phyloP scores from a whole-genome alignment of 108 stramenopile genomes.

The Cyclostephanos tholiformis region DNA sequence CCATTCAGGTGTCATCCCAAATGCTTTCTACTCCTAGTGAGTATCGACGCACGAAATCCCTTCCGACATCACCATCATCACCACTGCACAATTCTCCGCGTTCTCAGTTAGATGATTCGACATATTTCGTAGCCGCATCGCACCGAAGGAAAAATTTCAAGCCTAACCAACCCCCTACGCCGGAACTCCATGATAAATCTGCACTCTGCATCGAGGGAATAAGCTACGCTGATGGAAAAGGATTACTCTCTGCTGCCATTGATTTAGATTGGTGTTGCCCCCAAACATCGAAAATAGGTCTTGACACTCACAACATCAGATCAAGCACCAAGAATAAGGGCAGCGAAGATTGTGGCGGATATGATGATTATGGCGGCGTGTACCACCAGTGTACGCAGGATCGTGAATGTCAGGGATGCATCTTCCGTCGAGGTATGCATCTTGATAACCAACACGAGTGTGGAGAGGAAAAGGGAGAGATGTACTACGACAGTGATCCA shows the following conservation, averaged over 20 bases:
- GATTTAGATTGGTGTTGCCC: constrained; percentile 25
- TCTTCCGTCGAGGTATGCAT: constrained; percentile 32
- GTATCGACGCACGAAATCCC: constrained; percentile 8
- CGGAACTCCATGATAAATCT: not conserved
- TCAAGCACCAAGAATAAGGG: not conserved
- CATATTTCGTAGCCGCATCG: not conserved
- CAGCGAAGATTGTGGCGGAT: constrained; percentile 30
- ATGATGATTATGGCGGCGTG: constrained; percentile 38
- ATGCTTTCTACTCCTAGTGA: not conserved
- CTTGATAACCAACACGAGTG: constrained; percentile 3
- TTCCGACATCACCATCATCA: not conserved
- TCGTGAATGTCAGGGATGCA: constrained; percentile 43
- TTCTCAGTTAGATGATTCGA: not conserved
- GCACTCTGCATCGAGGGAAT: constrained; percentile 4
- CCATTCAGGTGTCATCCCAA: constrained; percentile 1
- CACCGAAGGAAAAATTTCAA: not conserved
- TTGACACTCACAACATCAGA: not conserved
- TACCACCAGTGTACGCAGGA: constrained; percentile 23
- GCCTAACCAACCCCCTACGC: not conserved
- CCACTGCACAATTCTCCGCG: not conserved
- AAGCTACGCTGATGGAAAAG: constrained; percentile 4
- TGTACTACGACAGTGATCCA: constrained; percentile 53
- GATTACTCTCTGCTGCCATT: constrained; percentile 7
- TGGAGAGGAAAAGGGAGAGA: constrained; percentile 12
- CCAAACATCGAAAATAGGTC: not conserved